These are phyloP conservation scores for Glycine tomentella DNA, from an alignment of 306 rosid genomes.

Conservation along the genomic window DNA sequence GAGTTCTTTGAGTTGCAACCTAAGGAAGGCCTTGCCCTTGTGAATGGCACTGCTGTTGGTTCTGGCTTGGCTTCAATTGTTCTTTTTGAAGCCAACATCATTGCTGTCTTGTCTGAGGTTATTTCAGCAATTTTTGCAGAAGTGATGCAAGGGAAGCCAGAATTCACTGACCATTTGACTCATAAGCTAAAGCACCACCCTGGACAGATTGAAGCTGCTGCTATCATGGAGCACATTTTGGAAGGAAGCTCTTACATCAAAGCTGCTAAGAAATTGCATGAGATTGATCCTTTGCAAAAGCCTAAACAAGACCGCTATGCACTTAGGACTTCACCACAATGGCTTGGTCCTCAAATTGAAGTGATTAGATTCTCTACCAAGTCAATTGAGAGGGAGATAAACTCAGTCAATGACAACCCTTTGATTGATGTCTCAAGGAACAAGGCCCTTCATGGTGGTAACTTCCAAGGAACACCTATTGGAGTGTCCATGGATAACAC, in stretches of 20 bases:
- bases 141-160: slow-evolving; percentile 94
- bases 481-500: slow-evolving; percentile 98
- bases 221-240: slow-evolving; percentile 92
- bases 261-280: slow-evolving; percentile 76
- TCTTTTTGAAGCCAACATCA: slow-evolving; percentile 76
- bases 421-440: slow-evolving; percentile 93
- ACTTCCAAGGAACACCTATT: slow-evolving; percentile 95
- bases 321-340: slow-evolving; percentile 89
- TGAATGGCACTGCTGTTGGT: slow-evolving; percentile 94
- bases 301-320: slow-evolving; percentile 92
- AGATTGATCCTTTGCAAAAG: slow-evolving; percentile 84
- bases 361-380: slow-evolving; percentile 86
- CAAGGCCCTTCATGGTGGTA: slow-evolving; percentile 92
- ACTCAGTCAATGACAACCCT: slow-evolving; percentile 92
- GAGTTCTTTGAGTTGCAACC: slow-evolving; percentile 91
- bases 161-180: slow-evolving; percentile 88
- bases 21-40: slow-evolving; percentile 93
- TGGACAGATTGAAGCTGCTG: slow-evolving; percentile 96
- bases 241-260: slow-evolving; percentile 84
- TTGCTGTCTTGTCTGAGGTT: slow-evolving; percentile 73
- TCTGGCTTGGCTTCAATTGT: slow-evolving; percentile 89
- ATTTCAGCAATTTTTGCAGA: slow-evolving; percentile 82
- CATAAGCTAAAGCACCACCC: slow-evolving; percentile 94
- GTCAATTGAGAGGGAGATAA: slow-evolving; percentile 88
- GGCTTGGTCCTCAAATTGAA: slow-evolving; percentile 93